Conservation (phyloP, 108 stramenopile species). For the Nitzschia sp. region DNA sequence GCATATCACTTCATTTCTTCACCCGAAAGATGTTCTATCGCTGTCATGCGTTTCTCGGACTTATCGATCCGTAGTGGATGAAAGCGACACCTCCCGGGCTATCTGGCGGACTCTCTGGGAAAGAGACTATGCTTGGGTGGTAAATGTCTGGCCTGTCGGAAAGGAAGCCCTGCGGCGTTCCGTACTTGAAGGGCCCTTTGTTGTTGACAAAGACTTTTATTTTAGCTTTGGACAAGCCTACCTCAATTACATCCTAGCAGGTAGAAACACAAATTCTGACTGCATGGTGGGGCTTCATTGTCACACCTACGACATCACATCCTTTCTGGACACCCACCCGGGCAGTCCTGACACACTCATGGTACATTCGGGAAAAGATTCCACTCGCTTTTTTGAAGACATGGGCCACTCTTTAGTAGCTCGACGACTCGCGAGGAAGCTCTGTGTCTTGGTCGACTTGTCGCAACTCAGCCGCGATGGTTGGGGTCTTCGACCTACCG, state of each 20-base stretch:
- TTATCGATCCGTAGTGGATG: conserved; percentile 24
- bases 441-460: conserved; percentile 66
- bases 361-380: conserved; percentile 88
- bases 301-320: conserved; percentile 86
- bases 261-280: conserved; percentile 49
- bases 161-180: conserved; percentile 56
- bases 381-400: conserved; percentile 88
- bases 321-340: conserved; percentile 89
- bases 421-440: conserved; percentile 46
- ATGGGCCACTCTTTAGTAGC: conserved; percentile 84
- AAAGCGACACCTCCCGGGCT: conserved; percentile 29
- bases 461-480: conserved; percentile 26
- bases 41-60: conserved; percentile 52
- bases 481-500: conserved; percentile 34
- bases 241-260: conserved; percentile 75
- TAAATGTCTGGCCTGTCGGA: conserved; percentile 69
- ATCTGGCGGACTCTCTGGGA: conserved; percentile 75
- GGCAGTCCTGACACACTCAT: conserved; percentile 91
- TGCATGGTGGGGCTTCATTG: conserved; percentile 91
- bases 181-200: conserved; percentile 15
- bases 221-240: conserved; percentile 72
- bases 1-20: conserved; percentile 64
- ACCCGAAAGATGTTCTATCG: conserved; percentile 62
- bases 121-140: conserved; percentile 78
- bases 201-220: conserved; percentile 67